phyloP scores from a whole-genome alignment of 2,329 filamentous ascomycete genomes.

The Exophiala mesophila region DNA sequence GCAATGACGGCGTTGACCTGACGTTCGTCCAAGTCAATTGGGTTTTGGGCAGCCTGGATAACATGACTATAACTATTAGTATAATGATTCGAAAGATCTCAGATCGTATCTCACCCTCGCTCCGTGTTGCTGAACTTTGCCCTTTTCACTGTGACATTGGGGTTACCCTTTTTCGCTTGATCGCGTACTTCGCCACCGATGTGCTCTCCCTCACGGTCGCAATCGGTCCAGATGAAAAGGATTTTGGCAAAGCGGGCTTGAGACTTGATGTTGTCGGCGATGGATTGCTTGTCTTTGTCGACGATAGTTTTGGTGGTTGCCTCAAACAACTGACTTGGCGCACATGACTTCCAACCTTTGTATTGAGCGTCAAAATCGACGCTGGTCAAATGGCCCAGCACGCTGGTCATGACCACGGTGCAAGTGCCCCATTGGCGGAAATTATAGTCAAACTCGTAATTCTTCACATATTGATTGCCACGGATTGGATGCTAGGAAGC shows the following conservation, averaged over 20 bases:
- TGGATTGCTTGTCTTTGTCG: slow-evolving; percentile 69
- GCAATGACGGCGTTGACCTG: slow-evolving; percentile 85
- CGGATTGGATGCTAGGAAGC: slow-evolving; percentile 59
- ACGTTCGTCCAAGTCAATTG: slow-evolving; percentile 72
- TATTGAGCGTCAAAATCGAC: slow-evolving; percentile 70
- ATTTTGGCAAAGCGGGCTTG: slow-evolving; percentile 69
- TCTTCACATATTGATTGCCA: slow-evolving; percentile 77
- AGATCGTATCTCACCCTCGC: slow-evolving; percentile 72
- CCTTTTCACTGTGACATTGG: slow-evolving; percentile 70
- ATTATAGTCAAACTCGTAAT: slow-evolving; percentile 86
- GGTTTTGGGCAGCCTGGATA: slow-evolving; percentile 70
- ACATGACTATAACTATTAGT: slow-evolving; percentile 68
- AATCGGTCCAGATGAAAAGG: slow-evolving; percentile 97
- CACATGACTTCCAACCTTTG: slow-evolving; percentile 75
- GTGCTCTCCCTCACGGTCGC: slow-evolving; percentile 93
- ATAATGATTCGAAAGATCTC: too few species aligned
- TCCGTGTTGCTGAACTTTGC: slow-evolving; percentile 96
- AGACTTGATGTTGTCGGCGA: slow-evolving; percentile 78
- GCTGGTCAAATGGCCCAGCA: slow-evolving; percentile 80
- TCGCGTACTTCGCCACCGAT: slow-evolving; percentile 88
- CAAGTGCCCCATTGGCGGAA: slow-evolving; percentile 79
- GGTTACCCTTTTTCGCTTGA: slow-evolving; percentile 70
- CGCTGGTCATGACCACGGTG: slow-evolving; percentile 87
- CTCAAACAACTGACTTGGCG: slow-evolving; percentile 73
- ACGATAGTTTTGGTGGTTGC: slow-evolving; percentile 68